These are phyloP conservation scores for Colletotrichum eleusines DNA, from an alignment of 2,329 filamentous ascomycete genomes.

Conservation along the genomic window DNA sequence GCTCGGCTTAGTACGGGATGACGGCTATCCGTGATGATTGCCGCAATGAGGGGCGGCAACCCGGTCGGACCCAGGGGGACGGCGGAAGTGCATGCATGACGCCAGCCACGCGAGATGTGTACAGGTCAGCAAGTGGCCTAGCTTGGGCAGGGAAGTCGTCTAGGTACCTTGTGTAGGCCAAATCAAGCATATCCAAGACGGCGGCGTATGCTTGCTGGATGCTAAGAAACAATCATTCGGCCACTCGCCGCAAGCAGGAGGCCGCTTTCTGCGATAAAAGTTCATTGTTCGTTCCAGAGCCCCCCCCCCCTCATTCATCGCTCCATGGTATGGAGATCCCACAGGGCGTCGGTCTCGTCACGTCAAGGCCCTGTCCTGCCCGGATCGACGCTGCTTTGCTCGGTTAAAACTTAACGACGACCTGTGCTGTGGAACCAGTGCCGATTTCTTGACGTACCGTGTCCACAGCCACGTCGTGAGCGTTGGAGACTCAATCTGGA, in stretches of 20 bases:
- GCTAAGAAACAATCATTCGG: neutral
- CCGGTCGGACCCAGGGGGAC: neutral
- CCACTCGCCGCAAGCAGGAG: neutral
- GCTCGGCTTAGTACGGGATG: slow-evolving; percentile 11
- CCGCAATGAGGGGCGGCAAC: neutral
- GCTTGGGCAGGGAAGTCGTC: neutral
- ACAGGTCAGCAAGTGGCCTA: neutral
- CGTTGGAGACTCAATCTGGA: neutral
- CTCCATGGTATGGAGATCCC: slow-evolving; percentile 12
- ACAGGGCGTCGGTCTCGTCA: slow-evolving; percentile 3
- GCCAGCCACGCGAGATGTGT: neutral
- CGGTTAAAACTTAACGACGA: too few relatives aligned
- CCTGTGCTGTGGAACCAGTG: slow-evolving; percentile 19
- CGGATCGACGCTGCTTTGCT: slow-evolving; percentile 29
- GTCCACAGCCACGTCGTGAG: slow-evolving; percentile 24
- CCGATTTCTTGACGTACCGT: slow-evolving; percentile 1
- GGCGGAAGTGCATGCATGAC: slow-evolving; percentile 10
- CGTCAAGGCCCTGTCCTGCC: slow-evolving; percentile 22
- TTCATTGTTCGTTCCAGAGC: neutral
- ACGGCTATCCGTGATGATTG: slow-evolving; percentile 8
- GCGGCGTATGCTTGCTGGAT: neutral
- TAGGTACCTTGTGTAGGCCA: neutral
- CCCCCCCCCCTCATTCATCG: neutral
- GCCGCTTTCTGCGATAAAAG: neutral
- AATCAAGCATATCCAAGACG: neutral